Evolutionary conservation across 371 early-diverging fungal genomes (phyloP).

Genomic region (Mortierella sp.): DNA sequence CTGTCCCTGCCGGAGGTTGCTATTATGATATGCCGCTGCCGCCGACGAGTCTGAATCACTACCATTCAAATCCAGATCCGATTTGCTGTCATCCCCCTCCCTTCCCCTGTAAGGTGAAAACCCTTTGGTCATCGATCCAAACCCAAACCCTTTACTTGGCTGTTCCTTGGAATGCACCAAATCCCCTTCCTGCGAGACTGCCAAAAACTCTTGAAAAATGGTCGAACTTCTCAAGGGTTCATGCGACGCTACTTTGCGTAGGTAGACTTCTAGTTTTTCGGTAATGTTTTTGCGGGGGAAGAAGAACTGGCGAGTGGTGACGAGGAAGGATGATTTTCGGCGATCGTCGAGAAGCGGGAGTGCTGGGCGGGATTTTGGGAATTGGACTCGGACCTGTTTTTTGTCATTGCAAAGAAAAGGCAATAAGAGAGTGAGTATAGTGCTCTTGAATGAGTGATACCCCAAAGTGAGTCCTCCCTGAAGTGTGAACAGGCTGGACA

Average conservation of each 20-base stretch:
- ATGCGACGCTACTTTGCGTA: slow-evolving; percentile 52
- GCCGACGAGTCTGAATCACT: slow-evolving; percentile 9
- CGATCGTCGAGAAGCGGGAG: slow-evolving; percentile 58
- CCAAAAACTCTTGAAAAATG: slow-evolving; percentile 49
- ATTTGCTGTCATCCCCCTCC: not conserved
- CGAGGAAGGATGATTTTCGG: slow-evolving; percentile 47
- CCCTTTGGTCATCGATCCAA: not conserved
- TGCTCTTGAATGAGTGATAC: not conserved
- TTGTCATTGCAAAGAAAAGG: not conserved
- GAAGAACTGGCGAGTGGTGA: slow-evolving; percentile 59
- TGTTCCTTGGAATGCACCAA: slow-evolving; percentile 43
- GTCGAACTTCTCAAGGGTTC: slow-evolving; percentile 40
- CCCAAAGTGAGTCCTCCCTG: not conserved
- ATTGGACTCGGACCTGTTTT: slow-evolving; percentile 44
- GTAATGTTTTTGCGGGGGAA: slow-evolving; percentile 59
- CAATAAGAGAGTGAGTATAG: not conserved
- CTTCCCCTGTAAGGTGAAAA: slow-evolving; percentile 7
- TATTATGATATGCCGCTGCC: not conserved
- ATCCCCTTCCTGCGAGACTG: slow-evolving; percentile 53
- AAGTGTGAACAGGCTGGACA: not conserved
- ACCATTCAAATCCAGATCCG: slow-evolving; percentile 21
- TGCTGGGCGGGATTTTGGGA: slow-evolving; percentile 54
- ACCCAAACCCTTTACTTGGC: slow-evolving; percentile 4
- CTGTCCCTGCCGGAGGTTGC: not conserved
- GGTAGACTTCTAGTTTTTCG: slow-evolving; percentile 57